Evolutionary conservation across 73 alveolate species (phyloP), one percentile per base, ranked within the genome.

Genomic region (Symbiodinium natans): DNA sequence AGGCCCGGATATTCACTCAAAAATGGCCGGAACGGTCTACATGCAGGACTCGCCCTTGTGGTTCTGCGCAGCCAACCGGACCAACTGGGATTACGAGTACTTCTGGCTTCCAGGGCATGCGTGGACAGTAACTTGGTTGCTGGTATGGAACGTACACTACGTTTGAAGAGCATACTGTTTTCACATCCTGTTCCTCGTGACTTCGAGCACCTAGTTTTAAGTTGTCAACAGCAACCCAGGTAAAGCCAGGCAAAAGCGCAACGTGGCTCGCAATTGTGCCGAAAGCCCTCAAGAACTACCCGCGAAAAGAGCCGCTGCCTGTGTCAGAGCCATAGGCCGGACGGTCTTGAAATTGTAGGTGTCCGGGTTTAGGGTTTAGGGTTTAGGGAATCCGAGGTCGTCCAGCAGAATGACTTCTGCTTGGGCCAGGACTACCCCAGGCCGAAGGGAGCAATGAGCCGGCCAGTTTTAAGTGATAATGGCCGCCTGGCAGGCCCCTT

Each of bases 31-130:
- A 11, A 0, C 2, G 27, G 27, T 11, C 80, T 23, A 33, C 8
- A 21, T 39, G n/a, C 52, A 90, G 97, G 97, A 90, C 88, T 90
- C 97, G 27, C 97, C 97, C 33, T 34, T 90, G 74, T 90, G 97
- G 97, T 90, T 90, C 83, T 90, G 97, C 31, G 97, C 97, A 23
- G 97, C 97, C 33, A 90, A 90, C 54, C 97, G 97, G 33, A 90
- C 97, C 39, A 90, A 90, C 54, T 90, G 97, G 97, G 97, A 90
- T 56, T 90, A 90, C 41, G 97, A 90, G 88, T 90, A 90, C 54
- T 90, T 90, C 97, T 90, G 97, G 97, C 82, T 27, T 19, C 97
- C 83, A 8, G 52, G 95, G 17, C 86, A 52, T 40, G 46, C 43
- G 21, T 43, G 82, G 59, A 23, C 36, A 73, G 92, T 83, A 15